A percentile compares a stretch with the other conserved stretches of the same genome.
Conservation (phyloP, 108 stramenopile species). For the Schizochytrium sp. region DNA sequence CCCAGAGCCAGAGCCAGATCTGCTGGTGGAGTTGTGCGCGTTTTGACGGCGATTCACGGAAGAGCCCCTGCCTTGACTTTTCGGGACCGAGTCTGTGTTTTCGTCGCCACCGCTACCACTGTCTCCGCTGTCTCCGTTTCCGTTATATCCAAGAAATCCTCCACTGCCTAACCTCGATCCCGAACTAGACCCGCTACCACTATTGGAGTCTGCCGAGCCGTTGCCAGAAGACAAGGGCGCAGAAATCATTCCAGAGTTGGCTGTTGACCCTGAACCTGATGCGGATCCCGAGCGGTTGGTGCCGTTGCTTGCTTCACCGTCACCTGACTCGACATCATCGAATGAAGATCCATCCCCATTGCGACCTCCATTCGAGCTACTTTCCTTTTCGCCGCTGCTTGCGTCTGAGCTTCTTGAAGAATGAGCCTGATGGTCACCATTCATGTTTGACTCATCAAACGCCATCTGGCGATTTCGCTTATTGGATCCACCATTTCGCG, state of each 20-base stretch:
- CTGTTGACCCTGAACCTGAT: background rate
- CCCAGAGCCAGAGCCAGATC: too few relatives aligned
- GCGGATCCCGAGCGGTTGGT: slow-evolving; percentile 31
- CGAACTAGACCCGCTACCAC: background rate
- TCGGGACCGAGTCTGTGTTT: background rate
- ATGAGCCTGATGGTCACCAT: background rate
- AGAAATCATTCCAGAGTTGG: background rate
- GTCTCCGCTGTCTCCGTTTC: background rate
- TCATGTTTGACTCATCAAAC: background rate
- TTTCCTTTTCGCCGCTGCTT: slow-evolving; percentile 17
- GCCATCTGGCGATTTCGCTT: background rate
- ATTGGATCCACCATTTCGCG: background rate
- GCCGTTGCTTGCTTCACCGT: slow-evolving; percentile 10
- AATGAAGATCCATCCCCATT: background rate
- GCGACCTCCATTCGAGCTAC: background rate
- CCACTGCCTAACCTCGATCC: background rate
- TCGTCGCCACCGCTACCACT: background rate
- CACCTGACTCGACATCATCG: slow-evolving; percentile 16
- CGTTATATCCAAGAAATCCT: background rate
- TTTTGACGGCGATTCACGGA: background rate
- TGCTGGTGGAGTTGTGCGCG: background rate
- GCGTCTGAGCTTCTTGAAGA: background rate
- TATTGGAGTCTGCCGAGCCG: background rate
- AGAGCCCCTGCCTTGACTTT: background rate
- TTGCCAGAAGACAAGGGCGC: background rate